phyloP scores from a whole-genome alignment of 2,329 filamentous ascomycete genomes.

The Scedosporium boydii region DNA sequence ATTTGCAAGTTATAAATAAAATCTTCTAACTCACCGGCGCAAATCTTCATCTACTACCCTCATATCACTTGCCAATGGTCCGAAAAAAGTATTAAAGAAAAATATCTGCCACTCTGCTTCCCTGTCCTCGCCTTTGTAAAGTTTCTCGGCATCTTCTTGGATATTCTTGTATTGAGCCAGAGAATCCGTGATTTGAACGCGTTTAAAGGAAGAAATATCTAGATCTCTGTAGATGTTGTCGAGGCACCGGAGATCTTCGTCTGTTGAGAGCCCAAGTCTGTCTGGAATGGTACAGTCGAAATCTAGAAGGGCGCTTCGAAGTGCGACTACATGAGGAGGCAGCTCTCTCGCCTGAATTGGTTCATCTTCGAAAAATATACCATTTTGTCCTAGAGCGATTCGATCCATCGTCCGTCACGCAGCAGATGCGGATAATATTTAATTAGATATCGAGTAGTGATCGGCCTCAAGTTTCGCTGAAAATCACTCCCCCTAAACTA shows the following conservation, averaged over 20 bases:
- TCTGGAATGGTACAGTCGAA: conserved; percentile 11
- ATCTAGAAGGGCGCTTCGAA: conserved; percentile 10
- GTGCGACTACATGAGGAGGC: conserved; percentile 9
- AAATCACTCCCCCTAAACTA: no score
- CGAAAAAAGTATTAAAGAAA: background rate
- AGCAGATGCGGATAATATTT: background rate
- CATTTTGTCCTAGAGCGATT: conserved; percentile 7
- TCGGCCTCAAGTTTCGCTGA: no score
- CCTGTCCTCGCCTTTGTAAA: background rate
- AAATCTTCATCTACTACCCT: background rate
- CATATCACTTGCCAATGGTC: background rate
- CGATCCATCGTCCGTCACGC: background rate
- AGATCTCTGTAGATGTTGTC: background rate
- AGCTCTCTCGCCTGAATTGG: background rate
- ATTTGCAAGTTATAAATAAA: background rate
- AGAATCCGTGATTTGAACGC: no score
- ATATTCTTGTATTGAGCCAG: background rate
- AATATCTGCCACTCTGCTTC: conserved; percentile 1
- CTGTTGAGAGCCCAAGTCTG: conserved; percentile 5
- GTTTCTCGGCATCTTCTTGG: background rate
- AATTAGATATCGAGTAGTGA: background rate
- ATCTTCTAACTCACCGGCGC: background rate
- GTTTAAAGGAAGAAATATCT: no score
- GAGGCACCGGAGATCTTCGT: conserved; percentile 6
- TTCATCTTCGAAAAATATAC: conserved; percentile 7